Evolutionary conservation across 2,329 filamentous ascomycete species (phyloP).

Genomic region (Colletotrichum abscissum): DNA sequence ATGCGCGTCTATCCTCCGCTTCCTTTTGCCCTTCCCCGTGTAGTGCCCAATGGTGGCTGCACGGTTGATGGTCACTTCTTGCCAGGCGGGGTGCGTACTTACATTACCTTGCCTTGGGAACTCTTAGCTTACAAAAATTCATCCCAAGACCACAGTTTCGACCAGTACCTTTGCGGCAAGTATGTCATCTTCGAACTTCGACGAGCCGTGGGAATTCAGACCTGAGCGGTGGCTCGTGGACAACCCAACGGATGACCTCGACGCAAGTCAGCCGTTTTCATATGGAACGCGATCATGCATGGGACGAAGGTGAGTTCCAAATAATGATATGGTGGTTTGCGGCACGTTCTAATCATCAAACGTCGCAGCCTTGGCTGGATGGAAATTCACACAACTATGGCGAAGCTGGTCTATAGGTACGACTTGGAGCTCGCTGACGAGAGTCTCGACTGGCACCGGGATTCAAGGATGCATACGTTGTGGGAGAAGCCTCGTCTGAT

Average conservation of each 20-base stretch:
- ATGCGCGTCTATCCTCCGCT: neutral
- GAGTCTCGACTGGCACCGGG: neutral
- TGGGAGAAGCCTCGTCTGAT: slow-evolving; percentile 7
- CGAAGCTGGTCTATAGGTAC: neutral
- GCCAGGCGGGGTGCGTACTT: neutral
- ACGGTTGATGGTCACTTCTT: neutral
- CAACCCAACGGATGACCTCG: neutral
- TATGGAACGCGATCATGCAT: neutral
- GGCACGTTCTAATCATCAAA: neutral
- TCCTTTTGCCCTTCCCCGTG: neutral
- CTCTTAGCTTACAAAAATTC: no score
- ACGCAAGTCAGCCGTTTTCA: slow-evolving; percentile 13
- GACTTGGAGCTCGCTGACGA: neutral
- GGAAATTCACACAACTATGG: neutral
- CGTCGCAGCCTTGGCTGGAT: neutral
- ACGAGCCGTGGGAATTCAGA: neutral
- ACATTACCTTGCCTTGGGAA: no score
- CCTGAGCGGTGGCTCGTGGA: neutral
- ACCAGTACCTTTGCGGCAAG: neutral
- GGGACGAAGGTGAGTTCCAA: neutral
- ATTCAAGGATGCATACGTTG: neutral
- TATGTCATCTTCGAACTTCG: neutral
- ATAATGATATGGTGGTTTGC: neutral
- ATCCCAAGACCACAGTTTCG: neutral
- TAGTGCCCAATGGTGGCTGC: neutral